These are phyloP conservation scores for Ustilago curta DNA, from an alignment of 1,284 basidiomycete species.

Conservation along the genomic window DNA sequence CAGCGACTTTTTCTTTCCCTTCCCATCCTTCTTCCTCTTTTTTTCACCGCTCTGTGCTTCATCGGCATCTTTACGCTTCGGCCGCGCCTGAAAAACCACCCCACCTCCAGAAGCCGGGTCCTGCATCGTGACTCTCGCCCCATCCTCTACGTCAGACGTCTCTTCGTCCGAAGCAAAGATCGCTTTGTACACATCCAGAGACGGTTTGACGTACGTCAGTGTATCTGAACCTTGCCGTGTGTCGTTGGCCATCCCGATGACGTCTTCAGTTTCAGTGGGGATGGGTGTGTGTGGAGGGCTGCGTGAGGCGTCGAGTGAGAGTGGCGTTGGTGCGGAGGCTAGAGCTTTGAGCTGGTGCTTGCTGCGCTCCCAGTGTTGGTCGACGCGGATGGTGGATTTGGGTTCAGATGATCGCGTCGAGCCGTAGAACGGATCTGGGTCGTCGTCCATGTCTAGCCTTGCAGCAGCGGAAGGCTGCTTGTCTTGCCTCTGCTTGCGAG, in stretches of 20 bases:
- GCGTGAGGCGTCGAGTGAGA: slow-evolving; percentile 40
- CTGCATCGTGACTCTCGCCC: slow-evolving; percentile 69
- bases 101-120: slow-evolving; percentile 18
- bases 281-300: background rate
- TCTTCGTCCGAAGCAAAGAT: slow-evolving; percentile 75
- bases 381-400: slow-evolving; percentile 9
- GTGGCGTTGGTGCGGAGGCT: slow-evolving; percentile 33
- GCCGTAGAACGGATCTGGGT: slow-evolving; percentile 30
- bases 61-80: slow-evolving; percentile 23
- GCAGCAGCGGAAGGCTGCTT: background rate
- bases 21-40: slow-evolving; percentile 36
- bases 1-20: slow-evolving; percentile 17
- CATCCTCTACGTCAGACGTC: slow-evolving; percentile 83
- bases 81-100: slow-evolving; percentile 25
- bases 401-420: slow-evolving; percentile 11
- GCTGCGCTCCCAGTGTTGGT: slow-evolving; percentile 45
- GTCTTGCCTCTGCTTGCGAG: slow-evolving; percentile 14
- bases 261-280: background rate
- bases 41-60: slow-evolving; percentile 75
- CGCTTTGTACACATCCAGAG: slow-evolving; percentile 91
- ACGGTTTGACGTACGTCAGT: slow-evolving; percentile 84
- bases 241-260: slow-evolving; percentile 86
- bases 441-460: slow-evolving; percentile 12
- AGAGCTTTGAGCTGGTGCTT: slow-evolving; percentile 31
- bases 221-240: slow-evolving; percentile 86